These are phyloP conservation scores for Combretum micranthum DNA, from an alignment of 345 rosid genomes.

Conservation along the genomic window DNA sequence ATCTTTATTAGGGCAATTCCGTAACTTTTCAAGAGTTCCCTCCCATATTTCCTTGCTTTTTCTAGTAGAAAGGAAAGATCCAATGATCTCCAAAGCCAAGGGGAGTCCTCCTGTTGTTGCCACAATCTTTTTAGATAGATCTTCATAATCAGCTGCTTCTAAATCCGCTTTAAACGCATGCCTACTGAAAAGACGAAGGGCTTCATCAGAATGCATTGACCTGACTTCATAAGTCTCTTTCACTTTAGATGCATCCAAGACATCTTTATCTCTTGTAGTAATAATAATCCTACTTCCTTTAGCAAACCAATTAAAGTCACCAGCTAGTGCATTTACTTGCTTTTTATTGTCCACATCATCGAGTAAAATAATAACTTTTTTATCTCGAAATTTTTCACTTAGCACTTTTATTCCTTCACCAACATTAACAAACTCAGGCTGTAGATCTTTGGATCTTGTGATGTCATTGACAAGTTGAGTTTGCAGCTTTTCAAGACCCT, in stretches of 20 bases:
- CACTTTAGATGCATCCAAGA: neutral
- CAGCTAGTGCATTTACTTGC: conserved; percentile 5
- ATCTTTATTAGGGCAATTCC: neutral
- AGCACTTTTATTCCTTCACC: neutral
- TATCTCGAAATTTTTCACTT: neutral
- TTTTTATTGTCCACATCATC: neutral
- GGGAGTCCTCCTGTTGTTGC: neutral
- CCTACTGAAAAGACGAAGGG: neutral
- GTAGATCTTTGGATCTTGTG: neutral
- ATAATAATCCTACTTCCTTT: neutral
- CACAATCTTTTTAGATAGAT: neutral
- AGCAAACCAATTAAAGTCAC: conserved; percentile 1
- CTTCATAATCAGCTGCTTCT: neutral
- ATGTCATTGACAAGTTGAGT: neutral
- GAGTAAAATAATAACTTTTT: neutral
- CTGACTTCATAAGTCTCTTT: neutral
- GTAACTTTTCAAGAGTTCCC: neutral
- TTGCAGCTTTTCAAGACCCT: neutral
- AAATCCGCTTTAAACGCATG: neutral
- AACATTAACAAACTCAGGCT: neutral
- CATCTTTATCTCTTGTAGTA: neutral
- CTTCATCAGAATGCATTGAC: neutral
- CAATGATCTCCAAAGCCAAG: neutral
- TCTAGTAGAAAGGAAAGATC: rapidly evolving
- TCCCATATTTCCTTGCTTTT: neutral